Conservation (phyloP, 2,329 filamentous ascomycete genomes). For the Dothideomycetidae sp. region DNA sequence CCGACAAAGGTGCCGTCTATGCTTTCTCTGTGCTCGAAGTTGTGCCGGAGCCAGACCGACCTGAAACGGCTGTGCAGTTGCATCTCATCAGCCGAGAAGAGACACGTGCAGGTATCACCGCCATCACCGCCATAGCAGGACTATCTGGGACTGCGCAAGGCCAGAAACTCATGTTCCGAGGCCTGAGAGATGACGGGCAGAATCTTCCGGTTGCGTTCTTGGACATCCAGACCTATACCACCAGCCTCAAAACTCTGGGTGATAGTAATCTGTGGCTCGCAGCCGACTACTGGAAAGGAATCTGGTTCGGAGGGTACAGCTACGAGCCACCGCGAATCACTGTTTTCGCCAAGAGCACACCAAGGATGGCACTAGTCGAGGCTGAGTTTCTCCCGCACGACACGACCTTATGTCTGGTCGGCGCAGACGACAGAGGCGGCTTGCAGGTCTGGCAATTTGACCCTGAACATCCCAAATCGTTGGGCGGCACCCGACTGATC, state of each 20-base stretch:
- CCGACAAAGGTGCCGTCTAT: slow-evolving; percentile 70
- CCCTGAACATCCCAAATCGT: slow-evolving; percentile 85
- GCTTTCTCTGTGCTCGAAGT: slow-evolving; percentile 87
- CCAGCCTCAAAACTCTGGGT: slow-evolving; percentile 66
- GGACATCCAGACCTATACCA: slow-evolving; percentile 92
- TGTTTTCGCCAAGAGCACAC: slow-evolving; percentile 74
- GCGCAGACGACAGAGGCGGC: slow-evolving; percentile 71
- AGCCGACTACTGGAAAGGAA: slow-evolving; percentile 79
- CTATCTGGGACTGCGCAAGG: slow-evolving; percentile 79
- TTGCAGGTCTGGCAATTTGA: slow-evolving; percentile 87
- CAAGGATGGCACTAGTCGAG: slow-evolving; percentile 60
- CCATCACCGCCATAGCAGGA: slow-evolving; percentile 72
- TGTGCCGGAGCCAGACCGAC: slow-evolving; percentile 71
- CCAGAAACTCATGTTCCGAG: slow-evolving; percentile 93
- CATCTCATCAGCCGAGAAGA: slow-evolving; percentile 82
- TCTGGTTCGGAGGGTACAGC: slow-evolving; percentile 93
- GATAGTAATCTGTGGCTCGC: slow-evolving; percentile 76
- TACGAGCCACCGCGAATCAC: slow-evolving; percentile 96
- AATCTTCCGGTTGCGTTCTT: slow-evolving; percentile 90
- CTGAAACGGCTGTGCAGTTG: slow-evolving; percentile 72
- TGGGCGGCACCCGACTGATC: slow-evolving; percentile 75
- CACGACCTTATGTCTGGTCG: slow-evolving; percentile 66
- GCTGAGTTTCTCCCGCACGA: slow-evolving; percentile 84
- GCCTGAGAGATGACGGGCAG: slow-evolving; percentile 86
- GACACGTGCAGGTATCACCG: slow-evolving; percentile 82